These are phyloP conservation scores for Podaxis sp. DNA, from an alignment of 768 basidiomycete genomes.

Conservation along the genomic window DNA sequence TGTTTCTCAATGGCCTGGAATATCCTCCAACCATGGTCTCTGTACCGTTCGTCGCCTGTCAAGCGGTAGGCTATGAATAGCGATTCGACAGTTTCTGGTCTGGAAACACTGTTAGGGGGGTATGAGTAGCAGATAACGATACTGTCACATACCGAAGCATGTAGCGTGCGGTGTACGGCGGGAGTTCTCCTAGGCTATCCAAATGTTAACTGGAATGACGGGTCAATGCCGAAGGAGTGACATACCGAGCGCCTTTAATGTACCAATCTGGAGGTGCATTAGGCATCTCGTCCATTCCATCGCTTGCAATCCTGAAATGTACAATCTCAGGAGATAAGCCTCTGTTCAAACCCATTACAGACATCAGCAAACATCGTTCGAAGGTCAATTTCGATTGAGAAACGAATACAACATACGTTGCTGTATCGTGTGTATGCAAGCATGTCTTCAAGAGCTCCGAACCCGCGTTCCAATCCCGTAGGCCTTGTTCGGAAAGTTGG, in stretches of 20 bases:
- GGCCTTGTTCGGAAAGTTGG: constrained; percentile 60
- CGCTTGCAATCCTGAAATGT: constrained; percentile 71
- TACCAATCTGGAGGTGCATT: constrained; percentile 77
- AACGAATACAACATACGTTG: constrained; percentile 56
- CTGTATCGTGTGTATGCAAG: constrained; percentile 80
- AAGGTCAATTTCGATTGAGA: neutral
- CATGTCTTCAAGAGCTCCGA: constrained; percentile 84
- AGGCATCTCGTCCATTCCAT: constrained; percentile 45
- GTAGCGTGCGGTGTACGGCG: constrained; percentile 85
- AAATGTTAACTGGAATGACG: neutral
- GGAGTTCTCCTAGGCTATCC: constrained; percentile 35
- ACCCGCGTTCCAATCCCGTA: constrained; percentile 82
- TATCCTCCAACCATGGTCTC: constrained; percentile 84
- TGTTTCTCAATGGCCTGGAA: constrained; percentile 88
- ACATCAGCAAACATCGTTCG: neutral
- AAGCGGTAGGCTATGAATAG: constrained; percentile 90
- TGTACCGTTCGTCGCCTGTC: constrained; percentile 80
- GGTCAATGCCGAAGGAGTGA: neutral
- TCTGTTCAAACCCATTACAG: constrained; percentile 33
- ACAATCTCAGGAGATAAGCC: constrained; percentile 89
- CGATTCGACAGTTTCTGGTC: constrained; percentile 94
- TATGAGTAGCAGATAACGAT: neutral
- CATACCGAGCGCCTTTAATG: constrained; percentile 78
- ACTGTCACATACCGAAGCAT: constrained; percentile 67
- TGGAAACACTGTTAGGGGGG: constrained; percentile 22